These are phyloP conservation scores for Mycena galericulata DNA, from an alignment of 768 basidiomycete species.

Conservation along the genomic window DNA sequence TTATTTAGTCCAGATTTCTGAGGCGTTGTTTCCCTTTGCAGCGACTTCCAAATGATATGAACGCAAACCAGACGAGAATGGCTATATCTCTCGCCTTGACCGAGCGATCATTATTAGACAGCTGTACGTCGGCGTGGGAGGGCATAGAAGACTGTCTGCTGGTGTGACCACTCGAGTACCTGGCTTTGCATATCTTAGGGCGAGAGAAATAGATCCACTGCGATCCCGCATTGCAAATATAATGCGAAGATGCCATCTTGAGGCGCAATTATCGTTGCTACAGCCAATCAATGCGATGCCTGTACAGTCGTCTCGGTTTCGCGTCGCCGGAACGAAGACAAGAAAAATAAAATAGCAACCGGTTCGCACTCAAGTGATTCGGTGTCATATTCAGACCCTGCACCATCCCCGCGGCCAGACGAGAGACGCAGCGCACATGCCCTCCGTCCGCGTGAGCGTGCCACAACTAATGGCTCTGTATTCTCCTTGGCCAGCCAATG, in stretches of 20 bases:
- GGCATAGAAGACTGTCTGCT: conserved; percentile 21
- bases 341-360: conserved; percentile 2
- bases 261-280: neutral
- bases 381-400: too few relatives aligned
- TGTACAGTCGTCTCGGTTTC: neutral
- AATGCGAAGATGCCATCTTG: neutral
- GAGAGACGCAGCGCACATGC: neutral
- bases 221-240: neutral
- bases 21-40: conserved; percentile 36
- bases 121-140: conserved; percentile 61
- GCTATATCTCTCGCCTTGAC: conserved; percentile 61
- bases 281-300: conserved; percentile 20
- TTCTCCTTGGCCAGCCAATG: neutral
- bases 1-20: conserved; percentile 2
- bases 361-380: too few relatives aligned
- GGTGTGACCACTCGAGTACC: conserved; percentile 18
- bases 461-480: neutral
- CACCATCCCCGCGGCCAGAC: neutral
- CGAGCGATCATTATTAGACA: conserved; percentile 66
- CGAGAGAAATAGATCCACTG: neutral
- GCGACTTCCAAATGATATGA: conserved; percentile 51
- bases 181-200: conserved; percentile 7
- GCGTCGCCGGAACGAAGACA: too few relatives aligned
- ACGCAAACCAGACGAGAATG: conserved; percentile 56
- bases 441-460: conserved; percentile 7